phyloP scores from a whole-genome alignment of 768 basidiomycete species.

The Hygrocybe punicea region DNA sequence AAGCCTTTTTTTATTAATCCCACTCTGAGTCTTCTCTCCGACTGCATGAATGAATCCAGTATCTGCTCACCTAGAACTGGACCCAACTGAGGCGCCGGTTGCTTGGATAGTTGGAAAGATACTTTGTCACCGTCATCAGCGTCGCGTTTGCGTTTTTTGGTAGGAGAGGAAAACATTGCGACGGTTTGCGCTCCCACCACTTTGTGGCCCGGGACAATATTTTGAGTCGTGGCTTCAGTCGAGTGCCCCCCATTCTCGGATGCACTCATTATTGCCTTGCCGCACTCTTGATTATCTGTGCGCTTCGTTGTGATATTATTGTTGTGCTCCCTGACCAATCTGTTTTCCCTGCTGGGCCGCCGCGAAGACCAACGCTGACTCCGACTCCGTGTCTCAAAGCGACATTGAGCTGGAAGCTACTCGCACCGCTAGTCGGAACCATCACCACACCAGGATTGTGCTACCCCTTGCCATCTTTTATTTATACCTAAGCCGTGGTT shows the following conservation, averaged over 20 bases:
- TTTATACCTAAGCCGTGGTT: not conserved
- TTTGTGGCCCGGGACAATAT: conserved; percentile 4
- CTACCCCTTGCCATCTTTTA: not conserved
- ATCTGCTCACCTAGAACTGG: conserved; percentile 12
- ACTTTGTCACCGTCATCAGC: conserved; percentile 2
- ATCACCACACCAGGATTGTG: not conserved
- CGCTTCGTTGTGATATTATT: too few relatives aligned
- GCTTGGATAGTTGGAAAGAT: conserved; percentile 11
- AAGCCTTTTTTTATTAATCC: not conserved
- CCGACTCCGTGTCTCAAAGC: too few relatives aligned
- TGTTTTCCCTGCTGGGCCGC: too few relatives aligned
- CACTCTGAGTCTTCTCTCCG: not conserved
- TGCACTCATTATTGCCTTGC: conserved; percentile 11
- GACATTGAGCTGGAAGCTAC: too few relatives aligned
- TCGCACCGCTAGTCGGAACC: not conserved
- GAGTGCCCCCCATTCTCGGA: not conserved
- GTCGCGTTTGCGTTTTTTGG: conserved; percentile 45
- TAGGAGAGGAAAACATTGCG: conserved; percentile 36
- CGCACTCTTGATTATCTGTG: too few relatives aligned
- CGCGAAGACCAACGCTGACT: too few relatives aligned
- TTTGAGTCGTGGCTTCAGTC: not conserved
- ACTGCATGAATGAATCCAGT: not conserved
- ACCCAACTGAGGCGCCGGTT: conserved; percentile 7
- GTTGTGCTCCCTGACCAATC: too few relatives aligned
- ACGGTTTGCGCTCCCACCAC: conserved; percentile 19